phyloP scores from a whole-genome alignment of 129 eudicot species.

The Chrysanthemum seticuspe region DNA sequence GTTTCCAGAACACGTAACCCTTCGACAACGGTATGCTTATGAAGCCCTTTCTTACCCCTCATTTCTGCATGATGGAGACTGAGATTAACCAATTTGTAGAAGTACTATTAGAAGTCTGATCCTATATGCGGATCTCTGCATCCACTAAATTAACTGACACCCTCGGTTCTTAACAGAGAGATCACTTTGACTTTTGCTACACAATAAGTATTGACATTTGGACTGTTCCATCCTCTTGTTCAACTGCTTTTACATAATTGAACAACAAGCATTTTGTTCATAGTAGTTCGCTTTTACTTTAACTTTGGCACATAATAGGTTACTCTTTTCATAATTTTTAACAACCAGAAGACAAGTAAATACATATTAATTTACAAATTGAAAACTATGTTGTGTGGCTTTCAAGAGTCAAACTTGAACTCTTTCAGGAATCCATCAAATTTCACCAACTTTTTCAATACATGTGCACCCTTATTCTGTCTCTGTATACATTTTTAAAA shows the following conservation, averaged over 20 bases:
- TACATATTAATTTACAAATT: background rate
- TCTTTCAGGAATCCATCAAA: background rate
- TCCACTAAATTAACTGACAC: background rate
- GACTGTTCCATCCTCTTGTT: background rate
- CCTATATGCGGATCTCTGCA: too few relatives aligned
- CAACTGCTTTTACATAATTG: background rate
- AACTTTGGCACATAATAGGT: background rate
- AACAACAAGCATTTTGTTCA: conserved; percentile 5
- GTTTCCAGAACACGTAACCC: conserved; percentile 76
- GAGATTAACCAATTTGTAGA: background rate
- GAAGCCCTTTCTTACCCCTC: conserved; percentile 6
- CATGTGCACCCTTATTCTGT: background rate
- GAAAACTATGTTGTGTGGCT: background rate
- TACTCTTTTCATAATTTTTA: background rate
- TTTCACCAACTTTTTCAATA: background rate
- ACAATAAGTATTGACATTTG: background rate
- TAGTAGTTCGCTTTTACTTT: background rate
- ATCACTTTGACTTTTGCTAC: conserved; percentile 5
- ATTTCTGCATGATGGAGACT: background rate
- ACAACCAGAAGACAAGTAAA: background rate
- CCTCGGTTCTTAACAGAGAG: background rate
- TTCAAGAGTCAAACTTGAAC: background rate
- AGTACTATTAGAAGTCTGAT: too few relatives aligned
- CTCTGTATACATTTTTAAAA: background rate
- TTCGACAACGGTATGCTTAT: conserved; percentile 79